Percentiles rank a stretch among this genome's conserved stretches.
Evolutionary conservation across 495 filamentous ascomycete genomes (phyloP).

Genomic region (Darksidea phi): DNA sequence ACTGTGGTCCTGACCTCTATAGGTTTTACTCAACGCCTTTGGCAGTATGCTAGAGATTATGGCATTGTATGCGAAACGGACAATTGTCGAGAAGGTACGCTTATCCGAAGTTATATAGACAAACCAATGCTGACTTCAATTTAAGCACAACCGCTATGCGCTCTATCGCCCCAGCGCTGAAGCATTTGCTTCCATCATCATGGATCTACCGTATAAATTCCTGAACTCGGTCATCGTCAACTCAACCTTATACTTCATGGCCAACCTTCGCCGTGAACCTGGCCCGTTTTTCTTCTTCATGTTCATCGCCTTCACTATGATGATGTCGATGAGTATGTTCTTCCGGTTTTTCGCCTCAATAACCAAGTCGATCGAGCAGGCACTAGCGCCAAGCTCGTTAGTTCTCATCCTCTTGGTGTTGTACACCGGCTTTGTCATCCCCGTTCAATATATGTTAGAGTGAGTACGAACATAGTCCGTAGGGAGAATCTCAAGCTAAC

Average conservation of each 20-base stretch:
- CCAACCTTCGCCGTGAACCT: slow-evolving; percentile 67
- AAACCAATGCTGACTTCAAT: too few relatives aligned
- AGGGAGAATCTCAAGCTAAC: background rate
- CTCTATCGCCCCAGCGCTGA: slow-evolving; percentile 87
- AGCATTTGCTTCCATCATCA: slow-evolving; percentile 72
- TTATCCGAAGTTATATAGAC: too few relatives aligned
- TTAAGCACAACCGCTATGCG: slow-evolving; percentile 67
- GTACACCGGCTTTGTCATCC: slow-evolving; percentile 86
- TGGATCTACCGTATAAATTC: slow-evolving; percentile 65
- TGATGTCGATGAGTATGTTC: slow-evolving; percentile 65
- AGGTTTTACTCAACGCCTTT: slow-evolving; percentile 71
- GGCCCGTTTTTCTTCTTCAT: slow-evolving; percentile 79
- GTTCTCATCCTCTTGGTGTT: slow-evolving; percentile 75
- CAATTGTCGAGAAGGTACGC: slow-evolving; percentile 75
- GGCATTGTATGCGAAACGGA: slow-evolving; percentile 79
- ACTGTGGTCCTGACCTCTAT: too few relatives aligned
- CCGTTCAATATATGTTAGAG: slow-evolving; percentile 64
- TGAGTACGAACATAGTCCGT: too few relatives aligned
- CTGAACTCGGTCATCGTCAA: slow-evolving; percentile 57
- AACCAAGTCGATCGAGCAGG: slow-evolving; percentile 7
- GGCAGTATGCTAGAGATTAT: slow-evolving; percentile 71
- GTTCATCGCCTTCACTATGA: slow-evolving; percentile 59
- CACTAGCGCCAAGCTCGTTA: slow-evolving; percentile 13
- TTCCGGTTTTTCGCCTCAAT: slow-evolving; percentile 67
- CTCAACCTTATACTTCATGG: slow-evolving; percentile 79